phyloP scores from a whole-genome alignment of 106 monocot genomes.

The Apostasia ramifera region DNA sequence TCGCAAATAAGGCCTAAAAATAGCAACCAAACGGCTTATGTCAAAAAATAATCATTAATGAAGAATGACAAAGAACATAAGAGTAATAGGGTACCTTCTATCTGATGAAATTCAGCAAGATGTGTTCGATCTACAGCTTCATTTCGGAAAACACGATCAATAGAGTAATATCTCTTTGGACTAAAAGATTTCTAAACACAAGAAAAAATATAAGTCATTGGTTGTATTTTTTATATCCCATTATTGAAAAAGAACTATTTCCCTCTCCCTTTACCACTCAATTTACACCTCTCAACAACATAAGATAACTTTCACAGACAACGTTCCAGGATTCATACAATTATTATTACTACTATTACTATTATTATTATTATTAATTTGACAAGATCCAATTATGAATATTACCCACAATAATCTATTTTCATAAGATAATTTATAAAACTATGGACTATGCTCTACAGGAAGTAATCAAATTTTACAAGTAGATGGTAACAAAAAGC shows the following conservation, averaged over 20 bases:
- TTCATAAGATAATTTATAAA: too few relatives aligned
- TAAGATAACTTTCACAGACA: too few relatives aligned
- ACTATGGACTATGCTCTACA: too few relatives aligned
- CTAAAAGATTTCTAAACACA: constrained; percentile 50
- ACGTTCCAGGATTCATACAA: too few relatives aligned
- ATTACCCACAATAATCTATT: too few relatives aligned
- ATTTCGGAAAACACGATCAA: constrained; percentile 96
- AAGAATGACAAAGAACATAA: neutral
- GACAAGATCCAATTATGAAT: too few relatives aligned
- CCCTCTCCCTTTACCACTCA: neutral
- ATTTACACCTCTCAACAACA: too few relatives aligned
- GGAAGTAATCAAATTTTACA: too few relatives aligned
- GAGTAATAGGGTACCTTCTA: constrained; percentile 50
- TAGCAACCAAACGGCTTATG: neutral
- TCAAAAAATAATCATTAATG: neutral
- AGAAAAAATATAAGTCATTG: neutral
- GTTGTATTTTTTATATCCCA: neutral
- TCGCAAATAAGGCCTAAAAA: constrained; percentile 82
- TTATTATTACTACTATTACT: too few relatives aligned
- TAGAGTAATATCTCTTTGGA: constrained; percentile 89
- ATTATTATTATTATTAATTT: too few relatives aligned
- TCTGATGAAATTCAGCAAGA: constrained; percentile 97
- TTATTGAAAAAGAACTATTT: neutral
- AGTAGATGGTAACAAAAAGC: too few relatives aligned
- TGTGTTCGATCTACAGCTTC: constrained; percentile 98